Conservation (phyloP, 768 basidiomycete species). For the Lyophyllum atratum region DNA sequence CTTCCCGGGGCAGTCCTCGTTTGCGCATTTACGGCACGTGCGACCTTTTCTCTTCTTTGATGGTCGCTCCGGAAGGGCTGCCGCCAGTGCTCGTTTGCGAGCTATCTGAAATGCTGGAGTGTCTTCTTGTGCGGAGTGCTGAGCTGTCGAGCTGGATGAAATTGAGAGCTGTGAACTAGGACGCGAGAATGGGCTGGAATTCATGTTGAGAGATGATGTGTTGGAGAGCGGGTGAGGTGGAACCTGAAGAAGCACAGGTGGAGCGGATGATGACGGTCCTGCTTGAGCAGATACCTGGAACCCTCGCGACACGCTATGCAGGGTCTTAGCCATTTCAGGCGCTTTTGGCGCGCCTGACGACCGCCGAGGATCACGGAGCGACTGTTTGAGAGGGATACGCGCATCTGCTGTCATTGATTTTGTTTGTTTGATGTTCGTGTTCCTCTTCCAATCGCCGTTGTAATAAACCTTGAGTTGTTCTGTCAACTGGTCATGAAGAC, state of each 20-base stretch:
- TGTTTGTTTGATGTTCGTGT: conserved; percentile 2
- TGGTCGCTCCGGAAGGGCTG: neutral
- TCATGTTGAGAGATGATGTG: too few species aligned
- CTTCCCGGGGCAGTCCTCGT: neutral
- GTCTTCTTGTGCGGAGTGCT: neutral
- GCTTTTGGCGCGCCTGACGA: neutral
- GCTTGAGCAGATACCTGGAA: neutral
- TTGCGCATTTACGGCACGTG: conserved; percentile 1
- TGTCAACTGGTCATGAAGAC: neutral
- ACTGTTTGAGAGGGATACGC: neutral
- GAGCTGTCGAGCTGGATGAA: neutral
- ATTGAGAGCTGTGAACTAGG: neutral
- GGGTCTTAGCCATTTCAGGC: neutral
- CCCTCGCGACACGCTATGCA: neutral
- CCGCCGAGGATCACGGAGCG: neutral
- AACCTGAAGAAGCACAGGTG: too few species aligned
- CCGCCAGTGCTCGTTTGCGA: neutral
- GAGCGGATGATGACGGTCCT: neutral
- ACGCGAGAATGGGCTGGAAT: neutral
- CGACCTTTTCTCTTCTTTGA: neutral
- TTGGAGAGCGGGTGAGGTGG: neutral
- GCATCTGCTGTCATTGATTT: conserved; percentile 3
- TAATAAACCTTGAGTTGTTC: conserved; percentile 6
- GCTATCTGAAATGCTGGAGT: neutral
- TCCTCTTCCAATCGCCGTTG: conserved; percentile 6